Evolutionary conservation across 352 stramenopile species (phyloP).

Genomic region (Aphanomyces invadans): DNA sequence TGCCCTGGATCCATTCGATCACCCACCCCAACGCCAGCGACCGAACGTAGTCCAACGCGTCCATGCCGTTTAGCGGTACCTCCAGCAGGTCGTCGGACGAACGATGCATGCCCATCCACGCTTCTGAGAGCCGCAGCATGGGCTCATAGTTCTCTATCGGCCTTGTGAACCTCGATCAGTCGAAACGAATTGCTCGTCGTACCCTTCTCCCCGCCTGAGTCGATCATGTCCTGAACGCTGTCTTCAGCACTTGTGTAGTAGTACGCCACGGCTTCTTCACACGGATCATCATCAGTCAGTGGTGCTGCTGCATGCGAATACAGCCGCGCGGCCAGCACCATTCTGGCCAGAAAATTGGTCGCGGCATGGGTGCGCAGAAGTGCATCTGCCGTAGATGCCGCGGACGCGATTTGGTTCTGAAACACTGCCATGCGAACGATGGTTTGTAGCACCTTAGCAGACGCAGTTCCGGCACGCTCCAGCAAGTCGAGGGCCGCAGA

Average conservation of each 20-base stretch:
- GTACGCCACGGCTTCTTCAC: background rate
- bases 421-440: background rate
- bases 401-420: background rate
- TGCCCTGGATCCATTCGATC: too few relatives aligned
- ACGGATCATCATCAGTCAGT: background rate
- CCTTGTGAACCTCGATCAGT: background rate
- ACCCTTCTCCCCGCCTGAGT: constrained; percentile 15
- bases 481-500: background rate
- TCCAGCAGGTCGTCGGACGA: background rate
- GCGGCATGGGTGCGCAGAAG: background rate
- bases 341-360: constrained; percentile 10
- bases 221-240: constrained; percentile 12
- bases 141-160: constrained; percentile 2
- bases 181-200: background rate
- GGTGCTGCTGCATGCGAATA: background rate
- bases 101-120: constrained; percentile 6
- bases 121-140: constrained; percentile 8
- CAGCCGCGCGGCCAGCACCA: constrained; percentile 6
- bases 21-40: constrained; percentile 50
- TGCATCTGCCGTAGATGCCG: background rate
- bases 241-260: constrained; percentile 23
- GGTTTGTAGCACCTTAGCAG: background rate
- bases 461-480: background rate
- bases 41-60: constrained; percentile 59
- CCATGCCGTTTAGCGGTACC: constrained; percentile 33